Evolutionary conservation across 352 stramenopile species (phyloP), one percentile per base, ranked within the genome.

Genomic region (Phytopythium kandeliae): DNA sequence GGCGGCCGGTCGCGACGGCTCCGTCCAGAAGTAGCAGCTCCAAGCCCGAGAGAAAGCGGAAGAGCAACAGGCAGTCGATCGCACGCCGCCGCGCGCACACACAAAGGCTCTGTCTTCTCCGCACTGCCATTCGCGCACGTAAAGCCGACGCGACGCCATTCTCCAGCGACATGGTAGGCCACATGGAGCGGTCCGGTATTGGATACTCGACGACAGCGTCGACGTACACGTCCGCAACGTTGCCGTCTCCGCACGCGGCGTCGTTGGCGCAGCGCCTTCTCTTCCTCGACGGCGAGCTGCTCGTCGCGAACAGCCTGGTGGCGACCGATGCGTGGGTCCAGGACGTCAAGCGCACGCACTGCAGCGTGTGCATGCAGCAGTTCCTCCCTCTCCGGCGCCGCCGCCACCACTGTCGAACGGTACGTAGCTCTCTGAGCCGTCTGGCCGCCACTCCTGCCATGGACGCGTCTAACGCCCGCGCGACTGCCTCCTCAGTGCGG

Each of bases 351-450:
- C 74, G 78, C 24, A 86, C 76, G 17, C 81, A 90, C 55, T 92
- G 81, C 69, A 92, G 74, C 51, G 71, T 89, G 37, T 92, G 81
- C 57, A 65, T 90, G 28, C 77, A 89, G 73, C 78, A 89, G 50
- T 92, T 92, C 61, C 60, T 88, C 33, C 72, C 81, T 9, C 89
- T 92, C 43, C 78, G 78, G n/a, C n/a, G n/a, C 17, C 74, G 78
- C 16, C 76, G 81, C 35, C 78, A 89, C 48, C 81, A 92, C 60
- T 92, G 81, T 46, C 78, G 81, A 47, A 89, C 81, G 54, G 67
- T 77, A 38, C 22, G 57, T 62, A n/a, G 21, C 17, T 26, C 22
- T 52, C 28, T 35, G 17, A 31, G 4, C 28, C 4, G 9, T 31
- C 9, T 31, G 28, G 28, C n/a, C n/a, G n/a, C n/a, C n/a, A n/a